Base-by-base conservation (phyloP, 495 filamentous ascomycete genomes). In the Daldinia concentrica region DNA sequence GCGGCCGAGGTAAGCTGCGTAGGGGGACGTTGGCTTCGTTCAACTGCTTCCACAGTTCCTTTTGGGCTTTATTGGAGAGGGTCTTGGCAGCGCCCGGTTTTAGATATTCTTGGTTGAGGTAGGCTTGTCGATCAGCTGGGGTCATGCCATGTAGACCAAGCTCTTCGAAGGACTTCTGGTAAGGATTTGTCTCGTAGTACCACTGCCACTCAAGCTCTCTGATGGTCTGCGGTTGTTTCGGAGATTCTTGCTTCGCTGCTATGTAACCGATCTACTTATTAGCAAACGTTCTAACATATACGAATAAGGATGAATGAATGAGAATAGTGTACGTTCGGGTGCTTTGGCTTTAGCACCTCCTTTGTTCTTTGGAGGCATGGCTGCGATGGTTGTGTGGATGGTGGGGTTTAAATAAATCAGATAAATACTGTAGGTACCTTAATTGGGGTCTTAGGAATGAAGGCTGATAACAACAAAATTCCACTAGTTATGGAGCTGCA, bases 31-130 rank as follows among this genome's bases (percentile, higher is more conserved):
- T 82, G 14, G 79, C 73, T 55, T 86, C 80, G 76, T 82, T 82
- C 2, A 85, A 71, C 6, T 72, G 64, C 61, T 80, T 80, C 84
- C 84, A 86, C 55, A 84, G 78, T 59, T 88, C 86, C 62, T 79
- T 82, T 62, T 83, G 79, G 45, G 78, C 71, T 73, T 82, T 84
- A 64, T 76, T 75, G 1, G 73, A 80, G 41, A 84, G 74, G 6
- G 68, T 66, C 24, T 76, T 69, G 54, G 73, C 61, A 9, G 70
- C 66, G 41, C 64, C 71, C 1, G 77, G 71, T 58, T 74, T 76
- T 8, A 79, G 67, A 58, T 80, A 72, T 51, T 75, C 74, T 60
- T 77, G 59, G 59, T 77, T 76, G 14, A 79, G 58, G 69, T 77
- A 83, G 55, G 78, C 77, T 67, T 75, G 68, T 55, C 75, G 80